Evolutionary conservation across 495 filamentous ascomycete species (phyloP).

Genomic region (Penicillium bialowiezense): DNA sequence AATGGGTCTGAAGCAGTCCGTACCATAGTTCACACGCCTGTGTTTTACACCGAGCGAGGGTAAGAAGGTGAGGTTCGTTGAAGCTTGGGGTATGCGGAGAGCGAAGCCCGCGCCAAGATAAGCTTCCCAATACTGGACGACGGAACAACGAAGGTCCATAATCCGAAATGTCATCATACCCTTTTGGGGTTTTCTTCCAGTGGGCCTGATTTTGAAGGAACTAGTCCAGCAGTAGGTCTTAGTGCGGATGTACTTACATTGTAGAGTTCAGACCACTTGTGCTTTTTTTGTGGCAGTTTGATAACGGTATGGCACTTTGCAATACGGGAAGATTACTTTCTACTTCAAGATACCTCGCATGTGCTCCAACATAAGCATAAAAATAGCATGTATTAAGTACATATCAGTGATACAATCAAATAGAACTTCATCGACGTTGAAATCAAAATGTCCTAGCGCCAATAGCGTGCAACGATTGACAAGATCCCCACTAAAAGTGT

Average conservation of each 20-base stretch:
- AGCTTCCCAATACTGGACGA: neutral
- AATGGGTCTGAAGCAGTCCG: neutral
- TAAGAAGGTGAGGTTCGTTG: neutral
- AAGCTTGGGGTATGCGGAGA: constrained; percentile 19
- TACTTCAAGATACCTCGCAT: too few species aligned
- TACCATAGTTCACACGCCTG: constrained; percentile 17
- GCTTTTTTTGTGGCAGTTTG: too few species aligned
- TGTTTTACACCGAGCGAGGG: neutral
- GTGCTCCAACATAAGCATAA: too few species aligned
- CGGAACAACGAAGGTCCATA: constrained; percentile 11
- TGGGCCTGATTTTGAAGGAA: neutral
- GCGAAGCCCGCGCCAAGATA: neutral
- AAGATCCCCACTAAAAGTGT: neutral
- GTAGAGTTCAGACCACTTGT: too few species aligned
- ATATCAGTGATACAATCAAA: too few species aligned
- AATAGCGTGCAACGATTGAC: neutral
- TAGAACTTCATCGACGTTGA: too few species aligned
- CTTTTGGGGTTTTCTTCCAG: too few species aligned
- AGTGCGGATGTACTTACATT: too few species aligned
- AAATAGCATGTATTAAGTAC: too few species aligned
- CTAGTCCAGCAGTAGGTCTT: neutral
- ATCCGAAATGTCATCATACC: constrained; percentile 5
- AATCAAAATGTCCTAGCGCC: neutral
- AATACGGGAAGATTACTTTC: too few species aligned
- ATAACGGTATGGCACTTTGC: too few species aligned